Percentiles rank a stretch among this genome's conserved stretches.
These are phyloP conservation scores for Rhizophora mangle DNA, from an alignment of 345 rosid genomes.

Conservation along the genomic window DNA sequence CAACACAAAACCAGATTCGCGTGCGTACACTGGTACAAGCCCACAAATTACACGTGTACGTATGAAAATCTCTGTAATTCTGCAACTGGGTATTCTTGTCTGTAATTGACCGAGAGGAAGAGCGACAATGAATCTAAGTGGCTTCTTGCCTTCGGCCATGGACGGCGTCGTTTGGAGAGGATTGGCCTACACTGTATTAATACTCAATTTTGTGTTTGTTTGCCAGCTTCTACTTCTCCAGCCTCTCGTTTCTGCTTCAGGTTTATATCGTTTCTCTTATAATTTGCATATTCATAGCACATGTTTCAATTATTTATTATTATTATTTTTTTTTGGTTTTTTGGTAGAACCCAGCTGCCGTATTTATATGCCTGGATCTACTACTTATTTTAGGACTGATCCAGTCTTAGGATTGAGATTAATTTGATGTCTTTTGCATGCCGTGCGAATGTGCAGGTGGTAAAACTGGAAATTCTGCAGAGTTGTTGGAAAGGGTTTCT, in stretches of 20 bases:
- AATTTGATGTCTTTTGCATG: neutral
- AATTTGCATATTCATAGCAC: too few species aligned
- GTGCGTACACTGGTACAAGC: neutral
- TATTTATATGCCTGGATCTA: neutral
- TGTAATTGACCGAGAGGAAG: neutral
- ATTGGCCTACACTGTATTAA: slow-evolving; percentile 45
- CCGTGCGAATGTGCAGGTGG: slow-evolving; percentile 44
- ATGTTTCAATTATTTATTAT: too few species aligned
- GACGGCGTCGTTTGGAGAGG: slow-evolving; percentile 84
- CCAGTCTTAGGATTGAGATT: neutral
- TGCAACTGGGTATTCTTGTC: neutral
- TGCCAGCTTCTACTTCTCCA: slow-evolving; percentile 87
- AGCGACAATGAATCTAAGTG: slow-evolving; percentile 35
- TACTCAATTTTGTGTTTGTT: slow-evolving; percentile 69
- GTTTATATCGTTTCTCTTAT: slow-evolving; percentile 23
- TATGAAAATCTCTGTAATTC: neutral
- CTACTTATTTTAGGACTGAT: neutral
- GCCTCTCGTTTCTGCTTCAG: slow-evolving; percentile 86
- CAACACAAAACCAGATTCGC: neutral
- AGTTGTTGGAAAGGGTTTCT: slow-evolving; percentile 73
- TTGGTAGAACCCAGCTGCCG: too few species aligned
- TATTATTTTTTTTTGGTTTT: neutral
- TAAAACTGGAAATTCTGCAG: slow-evolving; percentile 56
- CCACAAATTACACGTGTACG: neutral
- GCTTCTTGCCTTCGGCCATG: slow-evolving; percentile 33